Evolutionary conservation across 2,329 filamentous ascomycete species (phyloP).

Genomic region (Coleophoma eucalyptorum): DNA sequence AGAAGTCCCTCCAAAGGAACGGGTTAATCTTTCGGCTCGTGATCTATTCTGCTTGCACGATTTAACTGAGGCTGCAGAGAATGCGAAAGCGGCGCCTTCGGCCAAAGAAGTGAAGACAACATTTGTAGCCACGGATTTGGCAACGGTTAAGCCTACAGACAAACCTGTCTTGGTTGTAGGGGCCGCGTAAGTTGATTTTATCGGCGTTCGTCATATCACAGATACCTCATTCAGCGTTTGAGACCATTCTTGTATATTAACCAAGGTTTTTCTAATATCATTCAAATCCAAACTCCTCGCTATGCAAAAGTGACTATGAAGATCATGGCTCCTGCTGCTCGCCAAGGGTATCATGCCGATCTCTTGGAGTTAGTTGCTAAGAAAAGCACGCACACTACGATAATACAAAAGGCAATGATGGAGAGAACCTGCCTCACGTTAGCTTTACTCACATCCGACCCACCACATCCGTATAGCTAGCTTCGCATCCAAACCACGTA

Average conservation of each 20-base stretch:
- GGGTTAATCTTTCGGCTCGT: slow-evolving; percentile 6
- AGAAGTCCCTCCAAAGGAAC: slow-evolving; percentile 10
- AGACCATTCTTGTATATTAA: not conserved
- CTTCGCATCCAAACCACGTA: too few species aligned
- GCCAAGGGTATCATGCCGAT: not conserved
- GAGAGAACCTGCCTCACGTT: slow-evolving; percentile 49
- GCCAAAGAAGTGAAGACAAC: not conserved
- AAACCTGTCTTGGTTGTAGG: not conserved
- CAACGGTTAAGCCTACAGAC: not conserved
- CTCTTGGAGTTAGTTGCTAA: slow-evolving; percentile 38
- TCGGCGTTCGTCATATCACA: not conserved
- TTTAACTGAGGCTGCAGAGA: not conserved
- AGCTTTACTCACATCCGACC: not conserved
- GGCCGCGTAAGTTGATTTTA: not conserved
- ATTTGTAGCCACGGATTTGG: too few species aligned
- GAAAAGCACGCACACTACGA: slow-evolving; percentile 62
- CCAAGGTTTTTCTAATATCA: not conserved
- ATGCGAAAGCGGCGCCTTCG: not conserved
- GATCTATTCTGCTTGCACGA: slow-evolving; percentile 26
- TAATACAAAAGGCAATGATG: slow-evolving; percentile 57
- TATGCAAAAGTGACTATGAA: not conserved
- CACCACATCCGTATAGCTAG: not conserved
- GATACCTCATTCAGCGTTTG: not conserved
- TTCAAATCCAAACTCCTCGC: not conserved
- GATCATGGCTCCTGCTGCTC: too few species aligned